These are phyloP conservation scores for Gomphus sp. DNA, from an alignment of 1,284 basidiomycete species.

Conservation along the genomic window DNA sequence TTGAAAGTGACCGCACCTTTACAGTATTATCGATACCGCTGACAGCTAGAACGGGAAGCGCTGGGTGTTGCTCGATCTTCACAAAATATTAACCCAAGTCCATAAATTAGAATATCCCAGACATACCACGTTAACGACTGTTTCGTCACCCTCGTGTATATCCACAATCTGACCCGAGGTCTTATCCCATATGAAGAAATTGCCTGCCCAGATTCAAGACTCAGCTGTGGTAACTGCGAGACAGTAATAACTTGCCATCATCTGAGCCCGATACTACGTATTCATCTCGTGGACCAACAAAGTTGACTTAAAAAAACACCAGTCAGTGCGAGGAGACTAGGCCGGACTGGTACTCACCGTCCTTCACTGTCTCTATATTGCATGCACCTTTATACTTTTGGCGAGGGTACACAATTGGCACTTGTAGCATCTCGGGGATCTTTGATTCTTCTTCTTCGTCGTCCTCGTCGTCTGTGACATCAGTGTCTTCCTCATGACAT, in stretches of 20 bases:
- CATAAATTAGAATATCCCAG: background rate
- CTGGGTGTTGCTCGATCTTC: constrained; percentile 72
- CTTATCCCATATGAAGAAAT: constrained; percentile 82
- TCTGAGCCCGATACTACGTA: constrained; percentile 84
- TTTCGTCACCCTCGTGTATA: constrained; percentile 77
- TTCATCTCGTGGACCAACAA: constrained; percentile 70
- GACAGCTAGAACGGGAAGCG: constrained; percentile 71
- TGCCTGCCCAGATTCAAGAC: constrained; percentile 22
- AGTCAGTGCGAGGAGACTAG: background rate
- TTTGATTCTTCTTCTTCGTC: background rate
- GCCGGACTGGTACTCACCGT: constrained; percentile 41
- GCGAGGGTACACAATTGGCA: constrained; percentile 64
- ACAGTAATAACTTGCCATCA: constrained; percentile 45
- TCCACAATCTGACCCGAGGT: constrained; percentile 53
- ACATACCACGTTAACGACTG: constrained; percentile 64
- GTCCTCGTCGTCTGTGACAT: constrained; percentile 10
- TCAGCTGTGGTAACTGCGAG: background rate
- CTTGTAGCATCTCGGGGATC: constrained; percentile 14
- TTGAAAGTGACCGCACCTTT: constrained; percentile 48
- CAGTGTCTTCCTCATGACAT: background rate
- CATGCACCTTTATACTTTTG: constrained; percentile 62
- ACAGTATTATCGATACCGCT: constrained; percentile 86
- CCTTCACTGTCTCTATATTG: constrained; percentile 86
- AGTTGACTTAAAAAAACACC: constrained; percentile 55
- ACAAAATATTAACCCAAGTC: constrained; percentile 17